A percentile compares a stretch with the other conserved stretches of the same genome.
Conservation (phyloP, 352 stramenopile species). For the Thalassiosira oceanica region DNA sequence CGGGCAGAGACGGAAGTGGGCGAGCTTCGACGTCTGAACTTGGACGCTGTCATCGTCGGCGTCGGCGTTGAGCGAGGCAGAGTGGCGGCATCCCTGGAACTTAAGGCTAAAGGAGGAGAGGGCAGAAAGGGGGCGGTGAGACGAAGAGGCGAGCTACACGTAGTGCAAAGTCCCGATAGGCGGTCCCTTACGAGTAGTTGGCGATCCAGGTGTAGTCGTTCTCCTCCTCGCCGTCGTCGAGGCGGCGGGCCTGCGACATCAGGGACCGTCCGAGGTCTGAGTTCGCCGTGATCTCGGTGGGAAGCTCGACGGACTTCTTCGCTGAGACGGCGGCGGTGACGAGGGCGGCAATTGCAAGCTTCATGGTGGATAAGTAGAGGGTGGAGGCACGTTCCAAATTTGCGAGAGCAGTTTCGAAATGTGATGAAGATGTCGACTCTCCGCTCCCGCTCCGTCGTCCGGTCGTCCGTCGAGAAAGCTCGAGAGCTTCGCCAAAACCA, state of each 20-base stretch:
- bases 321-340: slow-evolving; percentile 3
- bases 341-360: slow-evolving; percentile 11
- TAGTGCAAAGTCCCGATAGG: too few species aligned
- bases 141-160: too few species aligned
- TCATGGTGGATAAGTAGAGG: slow-evolving; percentile 20
- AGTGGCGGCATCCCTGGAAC: slow-evolving; percentile 50
- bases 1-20: slow-evolving; percentile 51
- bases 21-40: slow-evolving; percentile 30
- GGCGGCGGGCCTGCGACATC: slow-evolving; percentile 43
- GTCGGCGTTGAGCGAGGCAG: slow-evolving; percentile 26
- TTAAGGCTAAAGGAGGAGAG: slow-evolving; percentile 59
- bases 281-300: slow-evolving; percentile 31
- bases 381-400: too few species aligned
- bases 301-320: background rate
- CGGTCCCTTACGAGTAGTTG: too few species aligned
- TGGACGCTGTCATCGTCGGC: slow-evolving; percentile 31
- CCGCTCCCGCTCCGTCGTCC: too few species aligned
- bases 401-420: too few species aligned
- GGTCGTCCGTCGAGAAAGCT: too few species aligned
- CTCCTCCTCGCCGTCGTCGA: slow-evolving; percentile 27
- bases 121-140: too few species aligned
- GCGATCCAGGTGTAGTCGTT: slow-evolving; percentile 37
- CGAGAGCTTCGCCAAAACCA: too few species aligned
- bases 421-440: too few species aligned
- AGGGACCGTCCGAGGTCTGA: slow-evolving; percentile 41